A percentile compares a stretch with the other conserved stretches of the same genome.
phyloP scores from a whole-genome alignment of 2,329 filamentous ascomycete species.

The Aspergillus spinulosporus region DNA sequence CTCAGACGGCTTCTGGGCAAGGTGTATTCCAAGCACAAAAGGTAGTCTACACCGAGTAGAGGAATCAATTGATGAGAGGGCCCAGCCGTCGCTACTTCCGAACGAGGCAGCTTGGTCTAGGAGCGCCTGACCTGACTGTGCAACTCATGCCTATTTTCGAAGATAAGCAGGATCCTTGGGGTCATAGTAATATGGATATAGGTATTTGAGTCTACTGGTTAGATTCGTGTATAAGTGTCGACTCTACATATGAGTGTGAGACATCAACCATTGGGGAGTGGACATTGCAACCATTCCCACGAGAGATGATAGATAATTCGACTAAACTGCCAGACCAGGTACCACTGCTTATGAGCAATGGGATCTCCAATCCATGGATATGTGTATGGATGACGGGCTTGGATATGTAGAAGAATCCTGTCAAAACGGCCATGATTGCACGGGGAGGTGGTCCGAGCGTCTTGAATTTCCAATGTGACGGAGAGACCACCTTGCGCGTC shows the following conservation, averaged over 20 bases:
- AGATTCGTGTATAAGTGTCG: background rate
- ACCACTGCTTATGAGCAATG: no score
- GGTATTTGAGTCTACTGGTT: background rate
- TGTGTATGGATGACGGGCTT: no score
- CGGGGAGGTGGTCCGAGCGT: slow-evolving; percentile 37
- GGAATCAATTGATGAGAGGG: background rate
- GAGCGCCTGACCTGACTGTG: background rate
- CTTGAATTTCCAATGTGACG: slow-evolving; percentile 27
- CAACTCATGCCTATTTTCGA: background rate
- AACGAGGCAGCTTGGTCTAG: background rate
- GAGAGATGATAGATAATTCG: no score
- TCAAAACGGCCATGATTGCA: slow-evolving; percentile 16
- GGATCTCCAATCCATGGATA: no score
- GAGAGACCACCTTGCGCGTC: slow-evolving; percentile 39
- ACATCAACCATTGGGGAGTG: no score
- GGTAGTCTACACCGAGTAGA: no score
- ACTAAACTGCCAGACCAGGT: no score
- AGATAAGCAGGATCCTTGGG: background rate
- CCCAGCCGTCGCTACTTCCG: background rate
- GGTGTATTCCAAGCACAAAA: background rate
- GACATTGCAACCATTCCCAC: no score
- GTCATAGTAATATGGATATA: no score
- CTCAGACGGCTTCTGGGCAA: background rate
- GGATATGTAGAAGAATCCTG: no score
- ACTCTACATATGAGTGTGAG: no score